phyloP scores from a whole-genome alignment of 345 rosid species.

The Rhizophora mangle region DNA sequence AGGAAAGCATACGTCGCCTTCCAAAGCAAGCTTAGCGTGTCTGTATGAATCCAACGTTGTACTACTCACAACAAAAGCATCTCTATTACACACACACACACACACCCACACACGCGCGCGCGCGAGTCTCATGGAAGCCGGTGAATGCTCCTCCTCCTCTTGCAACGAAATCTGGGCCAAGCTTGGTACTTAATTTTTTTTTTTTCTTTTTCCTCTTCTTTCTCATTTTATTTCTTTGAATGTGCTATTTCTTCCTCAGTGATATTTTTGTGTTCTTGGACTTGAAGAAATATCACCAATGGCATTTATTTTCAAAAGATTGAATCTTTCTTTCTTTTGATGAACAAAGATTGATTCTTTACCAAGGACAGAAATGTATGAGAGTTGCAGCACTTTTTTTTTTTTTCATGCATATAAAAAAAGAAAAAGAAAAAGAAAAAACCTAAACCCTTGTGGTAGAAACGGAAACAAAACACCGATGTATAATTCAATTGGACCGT shows the following conservation, averaged over 20 bases:
- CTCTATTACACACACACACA: no score
- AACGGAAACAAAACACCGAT: not conserved
- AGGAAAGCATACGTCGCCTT: no score
- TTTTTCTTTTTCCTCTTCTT: not conserved
- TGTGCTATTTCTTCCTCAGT: not conserved
- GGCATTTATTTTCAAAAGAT: no score
- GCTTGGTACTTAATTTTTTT: conserved; percentile 30
- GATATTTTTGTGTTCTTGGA: not conserved
- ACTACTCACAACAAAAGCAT: no score
- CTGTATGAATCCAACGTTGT: no score
- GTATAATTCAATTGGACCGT: not conserved
- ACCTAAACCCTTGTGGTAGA: not conserved
- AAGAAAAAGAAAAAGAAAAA: not conserved
- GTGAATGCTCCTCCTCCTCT: conserved; percentile 41
- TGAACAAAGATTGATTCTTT: no score
- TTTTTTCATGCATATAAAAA: not conserved
- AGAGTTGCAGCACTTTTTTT: not conserved
- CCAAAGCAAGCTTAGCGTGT: no score
- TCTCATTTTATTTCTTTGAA: not conserved
- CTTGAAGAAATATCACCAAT: no score
- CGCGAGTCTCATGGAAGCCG: conserved; percentile 22
- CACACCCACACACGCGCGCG: no score
- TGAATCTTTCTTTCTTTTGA: no score
- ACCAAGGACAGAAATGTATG: no score
- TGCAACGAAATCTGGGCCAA: conserved; percentile 47